Percentiles rank a stretch among this genome's conserved stretches.
Evolutionary conservation across 345 rosid species (phyloP).

Genomic region (Bruguiera gymnorhiza): DNA sequence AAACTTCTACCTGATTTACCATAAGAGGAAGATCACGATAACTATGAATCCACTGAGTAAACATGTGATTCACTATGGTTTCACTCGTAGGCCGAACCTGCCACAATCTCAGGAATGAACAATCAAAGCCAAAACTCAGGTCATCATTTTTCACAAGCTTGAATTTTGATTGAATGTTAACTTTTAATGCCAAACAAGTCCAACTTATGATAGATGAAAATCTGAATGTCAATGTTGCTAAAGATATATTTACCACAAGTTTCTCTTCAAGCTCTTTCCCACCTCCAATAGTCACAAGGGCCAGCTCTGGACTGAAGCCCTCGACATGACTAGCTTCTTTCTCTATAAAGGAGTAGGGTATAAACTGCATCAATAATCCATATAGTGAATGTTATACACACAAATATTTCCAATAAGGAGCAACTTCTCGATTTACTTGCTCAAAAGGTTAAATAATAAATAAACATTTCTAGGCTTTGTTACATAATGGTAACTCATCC

Average conservation of each 20-base stretch:
- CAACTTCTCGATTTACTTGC: neutral
- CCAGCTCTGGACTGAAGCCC: constrained; percentile 91
- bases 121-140: constrained; percentile 72
- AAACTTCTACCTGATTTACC: constrained; percentile 70
- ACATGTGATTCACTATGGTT: constrained; percentile 94
- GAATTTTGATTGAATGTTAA: constrained; percentile 6
- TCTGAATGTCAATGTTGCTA: neutral
- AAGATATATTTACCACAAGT: constrained; percentile 67
- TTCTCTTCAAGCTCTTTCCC: constrained; percentile 96
- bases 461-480: too few relatives aligned
- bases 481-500: too few relatives aligned
- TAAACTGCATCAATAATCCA: constrained; percentile 50
- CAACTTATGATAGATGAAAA: neutral
- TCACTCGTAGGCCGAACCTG: constrained; percentile 98
- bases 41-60: constrained; percentile 97
- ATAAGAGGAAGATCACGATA: constrained; percentile 92
- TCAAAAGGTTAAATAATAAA: neutral
- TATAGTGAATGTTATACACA: constrained; percentile 9
- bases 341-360: constrained; percentile 95
- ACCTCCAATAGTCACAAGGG: constrained; percentile 84
- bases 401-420: neutral
- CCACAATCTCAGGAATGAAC: constrained; percentile 77
- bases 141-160: constrained; percentile 26
- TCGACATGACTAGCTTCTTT: constrained; percentile 97
- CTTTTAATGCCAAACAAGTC: constrained; percentile 7